Evolutionary conservation across 768 basidiomycete genomes (phyloP), one percentile per base, ranked within the genome.

Genomic region (Tephrocybe sp.): DNA sequence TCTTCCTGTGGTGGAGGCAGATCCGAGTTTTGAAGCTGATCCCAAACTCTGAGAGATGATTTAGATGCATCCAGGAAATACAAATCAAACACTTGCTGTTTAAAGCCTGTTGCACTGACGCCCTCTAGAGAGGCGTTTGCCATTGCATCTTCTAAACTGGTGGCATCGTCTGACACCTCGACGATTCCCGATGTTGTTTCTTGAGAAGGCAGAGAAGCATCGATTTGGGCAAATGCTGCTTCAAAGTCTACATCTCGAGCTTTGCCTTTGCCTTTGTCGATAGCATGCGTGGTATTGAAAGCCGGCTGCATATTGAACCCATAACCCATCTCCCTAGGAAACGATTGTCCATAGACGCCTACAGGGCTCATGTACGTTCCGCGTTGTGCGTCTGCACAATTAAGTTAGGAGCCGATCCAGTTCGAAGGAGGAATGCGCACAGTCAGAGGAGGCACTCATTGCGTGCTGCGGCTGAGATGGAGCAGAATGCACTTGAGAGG

Each of bases 221-320:
- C 72, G 2, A 78, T 72, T 58, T 87, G 79, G 10, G 83, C 85
- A 67, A 92, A 92, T 9, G 89, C 90, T n/a, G 85, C 85, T 57
- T 92, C 90, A 51, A 92, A 90, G 65, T 90, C 90, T 4, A 79
- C 80, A 46, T 91, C 87, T 49, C 79, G 76, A 14, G 74, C 81
- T 63, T 92, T 94, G 1, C 87, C 90, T 64, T 96, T 98, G 12
- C 84, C 88, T 59, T 84, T 82, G 4, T 62, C 71, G 50, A 68
- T 63, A 13, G 39, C 16, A 39, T 56, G 36, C 20, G 59, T 57
- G 14, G 63, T 30, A 57, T 65, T 62, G 52, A 62, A 56, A 22
- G 63, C 63, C 50, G 73, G 72, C 45, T 68, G 67, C 62, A 73
- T 66, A 14, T 61, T 53, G 17, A 68, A 60, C 22, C 61, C 58